phyloP scores from a whole-genome alignment of 352 stramenopile species.

The Globisporangium irregulare region DNA sequence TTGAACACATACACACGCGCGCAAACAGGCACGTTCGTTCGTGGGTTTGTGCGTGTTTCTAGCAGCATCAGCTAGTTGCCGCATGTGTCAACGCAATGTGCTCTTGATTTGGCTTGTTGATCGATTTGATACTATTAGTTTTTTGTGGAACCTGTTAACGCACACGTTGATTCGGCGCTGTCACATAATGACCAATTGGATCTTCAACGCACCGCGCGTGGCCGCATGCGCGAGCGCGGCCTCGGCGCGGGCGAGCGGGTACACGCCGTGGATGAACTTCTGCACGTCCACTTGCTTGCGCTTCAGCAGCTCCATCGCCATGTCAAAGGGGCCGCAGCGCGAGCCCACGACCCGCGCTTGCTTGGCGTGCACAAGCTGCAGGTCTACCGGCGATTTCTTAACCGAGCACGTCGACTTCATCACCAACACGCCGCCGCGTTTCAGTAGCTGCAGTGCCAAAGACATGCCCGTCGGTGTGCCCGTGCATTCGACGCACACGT shows the following conservation, averaged over 20 bases:
- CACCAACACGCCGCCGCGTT: constrained; percentile 31
- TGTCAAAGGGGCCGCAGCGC: constrained; percentile 60
- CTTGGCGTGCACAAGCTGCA: constrained; percentile 34
- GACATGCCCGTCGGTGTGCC: constrained; percentile 40
- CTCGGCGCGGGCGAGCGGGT: constrained; percentile 47
- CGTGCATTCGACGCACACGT: constrained; percentile 71
- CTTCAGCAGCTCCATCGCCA: constrained; percentile 50
- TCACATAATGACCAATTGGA: constrained; percentile 46
- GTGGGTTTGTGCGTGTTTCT: background rate
- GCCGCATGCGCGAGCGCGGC: constrained; percentile 46
- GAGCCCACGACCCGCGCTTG: constrained; percentile 53
- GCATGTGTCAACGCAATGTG: background rate
- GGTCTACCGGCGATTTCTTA: constrained; percentile 30
- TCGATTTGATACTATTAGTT: background rate
- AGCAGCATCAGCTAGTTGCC: background rate
- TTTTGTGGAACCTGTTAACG: background rate
- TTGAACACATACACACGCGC: background rate
- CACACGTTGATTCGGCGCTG: background rate
- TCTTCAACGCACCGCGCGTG: constrained; percentile 52
- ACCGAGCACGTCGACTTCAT: constrained; percentile 54
- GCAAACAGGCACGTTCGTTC: background rate
- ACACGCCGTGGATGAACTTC: constrained; percentile 64
- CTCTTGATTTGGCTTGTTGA: background rate
- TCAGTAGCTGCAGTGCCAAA: constrained; percentile 40
- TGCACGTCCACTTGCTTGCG: constrained; percentile 51